These are phyloP conservation scores for Candida maris DNA, from an alignment of 805 yeast species.

Conservation along the genomic window DNA sequence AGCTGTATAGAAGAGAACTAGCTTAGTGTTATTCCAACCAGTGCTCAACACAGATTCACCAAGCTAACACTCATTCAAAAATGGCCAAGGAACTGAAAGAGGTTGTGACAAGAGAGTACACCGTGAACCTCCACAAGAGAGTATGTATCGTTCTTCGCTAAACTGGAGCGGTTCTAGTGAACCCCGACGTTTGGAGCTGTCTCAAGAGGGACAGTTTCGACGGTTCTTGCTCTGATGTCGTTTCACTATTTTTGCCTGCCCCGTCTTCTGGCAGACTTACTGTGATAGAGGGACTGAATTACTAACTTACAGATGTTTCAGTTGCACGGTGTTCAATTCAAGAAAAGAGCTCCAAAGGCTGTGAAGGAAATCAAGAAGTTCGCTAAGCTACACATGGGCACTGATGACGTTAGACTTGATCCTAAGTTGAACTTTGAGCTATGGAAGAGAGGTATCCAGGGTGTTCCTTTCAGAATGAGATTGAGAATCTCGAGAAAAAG, in stretches of 20 bases:
- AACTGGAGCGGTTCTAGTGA: too few species aligned
- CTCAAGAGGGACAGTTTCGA: too few species aligned
- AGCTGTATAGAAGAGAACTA: not conserved
- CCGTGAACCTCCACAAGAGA: constrained; percentile 99
- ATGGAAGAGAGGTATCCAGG: constrained; percentile 99
- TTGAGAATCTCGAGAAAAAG: constrained; percentile 95
- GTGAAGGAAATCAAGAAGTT: constrained; percentile 99
- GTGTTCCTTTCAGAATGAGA: constrained; percentile 97
- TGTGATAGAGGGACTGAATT: not conserved
- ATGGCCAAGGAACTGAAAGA: constrained; percentile 77
- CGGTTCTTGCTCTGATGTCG: too few species aligned
- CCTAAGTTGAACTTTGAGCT: constrained; percentile 97
- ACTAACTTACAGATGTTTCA: constrained; percentile 25
- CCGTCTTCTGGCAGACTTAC: too few species aligned
- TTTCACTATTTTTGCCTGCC: too few species aligned
- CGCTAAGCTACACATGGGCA: constrained; percentile 98
- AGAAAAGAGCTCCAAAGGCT: constrained; percentile 99
- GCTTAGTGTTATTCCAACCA: too few species aligned
- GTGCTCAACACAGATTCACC: not conserved
- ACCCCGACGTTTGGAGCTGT: too few species aligned
- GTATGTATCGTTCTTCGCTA: constrained; percentile 65
- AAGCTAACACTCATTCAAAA: constrained; percentile 16
- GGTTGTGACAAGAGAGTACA: constrained; percentile 99
- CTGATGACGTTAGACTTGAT: constrained; percentile 97
- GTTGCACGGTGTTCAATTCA: constrained; percentile 98